Base-by-base conservation (phyloP, 768 basidiomycete genomes). In the Imleria badia region DNA sequence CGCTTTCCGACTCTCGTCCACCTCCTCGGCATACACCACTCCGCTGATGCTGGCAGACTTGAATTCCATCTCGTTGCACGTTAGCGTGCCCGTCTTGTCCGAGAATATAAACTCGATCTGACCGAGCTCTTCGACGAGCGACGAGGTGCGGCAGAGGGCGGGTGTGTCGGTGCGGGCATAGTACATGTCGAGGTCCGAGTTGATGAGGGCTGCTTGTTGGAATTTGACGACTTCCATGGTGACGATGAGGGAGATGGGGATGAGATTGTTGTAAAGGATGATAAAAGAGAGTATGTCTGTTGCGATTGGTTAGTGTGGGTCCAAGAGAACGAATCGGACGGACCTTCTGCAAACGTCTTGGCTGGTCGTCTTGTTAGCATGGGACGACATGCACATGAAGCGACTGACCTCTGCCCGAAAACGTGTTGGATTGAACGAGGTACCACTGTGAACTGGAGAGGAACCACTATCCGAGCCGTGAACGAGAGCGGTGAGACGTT, bases 181-280 rank as follows among this genome's bases (percentile, higher is more conserved):
- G 73, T 99, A 99, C 96, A 99, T 98, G 75, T 99, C 97, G 47
- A 96, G 83, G 72, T 96, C 97, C 23, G 84, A 94, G 71, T 98
- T 99, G 78, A 99, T 99, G 48, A 98, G 81, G 34, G 91, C 89
- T 2, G 97, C 95, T 75, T 98, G 97, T 70, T 97, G 94, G 66
- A 89, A 98, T 71, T 98, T 98, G 75, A 99, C 97, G 33, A 98
- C 90, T 76, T 99, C 97, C 89, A 98, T 98, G 5, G 97, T 98
- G 62, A 99, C 97, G 64, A 98, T 96, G 62, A 99, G 86, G 52
- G 96, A 98, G 65, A 99, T 99, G 5, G 96, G 96, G 56, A 99
- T 98, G 62, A 99, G 81, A 75, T 98, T 99, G 77, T 98, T 98
- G 79, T 98, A 98, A 38, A 98, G 80, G 71, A 99, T 96, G 72